A percentile compares a stretch with the other conserved stretches of the same genome.
Evolutionary conservation across 345 rosid species (phyloP).

Genomic region (Eucalyptus albens): DNA sequence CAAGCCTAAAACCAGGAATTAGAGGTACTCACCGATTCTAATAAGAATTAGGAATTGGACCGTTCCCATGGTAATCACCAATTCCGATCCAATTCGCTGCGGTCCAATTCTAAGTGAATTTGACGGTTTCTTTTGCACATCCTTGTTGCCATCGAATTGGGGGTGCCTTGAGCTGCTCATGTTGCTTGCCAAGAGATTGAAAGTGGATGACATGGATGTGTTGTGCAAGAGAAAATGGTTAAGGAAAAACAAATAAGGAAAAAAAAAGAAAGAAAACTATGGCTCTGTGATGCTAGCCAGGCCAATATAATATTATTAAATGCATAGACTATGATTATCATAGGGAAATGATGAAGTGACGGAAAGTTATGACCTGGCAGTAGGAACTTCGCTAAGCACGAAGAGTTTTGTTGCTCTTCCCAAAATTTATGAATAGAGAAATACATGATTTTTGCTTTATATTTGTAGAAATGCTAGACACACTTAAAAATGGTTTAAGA

Average conservation of each 20-base stretch:
- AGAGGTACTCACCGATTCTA: fast-evolving
- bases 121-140: no score
- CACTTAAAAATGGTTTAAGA: neutral
- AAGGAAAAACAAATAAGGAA: no score
- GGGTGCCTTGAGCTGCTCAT: no score
- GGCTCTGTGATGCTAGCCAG: no score
- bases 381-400: neutral
- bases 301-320: neutral
- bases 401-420: neutral
- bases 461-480: neutral
- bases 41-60: no score
- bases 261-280: no score
- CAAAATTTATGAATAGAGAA: neutral
- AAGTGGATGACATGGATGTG: no score
- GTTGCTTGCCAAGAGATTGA: no score
- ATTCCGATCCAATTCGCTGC: fast-evolving
- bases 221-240: no score
- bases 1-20: no score
- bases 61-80: fast-evolving
- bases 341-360: neutral
- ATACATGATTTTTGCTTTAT: neutral
- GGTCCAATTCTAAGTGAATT: no score
- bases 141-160: no score
- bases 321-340: neutral
- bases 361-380: neutral